Percentiles rank a stretch among this genome's conserved stretches.
Evolutionary conservation across 2,329 filamentous ascomycete species (phyloP).

Genomic region (Calycina marina): DNA sequence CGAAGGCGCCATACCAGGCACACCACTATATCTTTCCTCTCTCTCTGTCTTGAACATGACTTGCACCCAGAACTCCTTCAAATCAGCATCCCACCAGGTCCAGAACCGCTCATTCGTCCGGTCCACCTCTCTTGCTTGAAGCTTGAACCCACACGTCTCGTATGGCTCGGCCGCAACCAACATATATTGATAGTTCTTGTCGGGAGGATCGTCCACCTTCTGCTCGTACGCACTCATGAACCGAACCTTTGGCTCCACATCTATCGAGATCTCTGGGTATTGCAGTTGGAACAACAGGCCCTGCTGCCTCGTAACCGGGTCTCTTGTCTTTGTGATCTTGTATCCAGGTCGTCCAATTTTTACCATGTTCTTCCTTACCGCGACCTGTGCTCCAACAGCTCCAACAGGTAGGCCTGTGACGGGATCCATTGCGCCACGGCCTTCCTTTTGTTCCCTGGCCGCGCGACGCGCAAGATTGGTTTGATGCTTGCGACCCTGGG

Average conservation of each 20-base stretch:
- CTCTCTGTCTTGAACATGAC: conserved; percentile 97
- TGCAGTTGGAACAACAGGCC: conserved; percentile 92
- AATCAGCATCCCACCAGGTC: conserved; percentile 89
- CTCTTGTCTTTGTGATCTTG: conserved; percentile 91
- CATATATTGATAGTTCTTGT: conserved; percentile 89
- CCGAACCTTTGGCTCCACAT: conserved; percentile 66
- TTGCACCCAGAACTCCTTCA: conserved; percentile 95
- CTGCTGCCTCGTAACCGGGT: conserved; percentile 76
- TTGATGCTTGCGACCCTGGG: conserved; percentile 96
- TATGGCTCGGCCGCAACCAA: conserved; percentile 94
- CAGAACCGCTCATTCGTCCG: conserved; percentile 78
- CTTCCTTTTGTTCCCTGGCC: conserved; percentile 88
- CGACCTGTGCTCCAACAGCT: conserved; percentile 48
- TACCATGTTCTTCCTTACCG: conserved; percentile 66
- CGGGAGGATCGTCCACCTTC: conserved; percentile 78
- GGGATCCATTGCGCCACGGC: conserved; percentile 49
- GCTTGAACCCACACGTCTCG: conserved; percentile 92
- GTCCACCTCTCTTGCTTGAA: conserved; percentile 87
- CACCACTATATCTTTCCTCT: conserved; percentile 70
- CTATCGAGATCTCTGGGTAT: conserved; percentile 76
- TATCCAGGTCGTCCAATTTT: conserved; percentile 96
- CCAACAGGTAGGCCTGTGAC: conserved; percentile 58
- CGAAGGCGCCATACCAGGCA: conserved; percentile 38
- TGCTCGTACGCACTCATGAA: conserved; percentile 99
- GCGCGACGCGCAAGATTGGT: conserved; percentile 93